Percentiles rank a stretch among this genome's conserved stretches.
Conservation (phyloP, 805 yeast genomes). For the Candida mattraensis region DNA sequence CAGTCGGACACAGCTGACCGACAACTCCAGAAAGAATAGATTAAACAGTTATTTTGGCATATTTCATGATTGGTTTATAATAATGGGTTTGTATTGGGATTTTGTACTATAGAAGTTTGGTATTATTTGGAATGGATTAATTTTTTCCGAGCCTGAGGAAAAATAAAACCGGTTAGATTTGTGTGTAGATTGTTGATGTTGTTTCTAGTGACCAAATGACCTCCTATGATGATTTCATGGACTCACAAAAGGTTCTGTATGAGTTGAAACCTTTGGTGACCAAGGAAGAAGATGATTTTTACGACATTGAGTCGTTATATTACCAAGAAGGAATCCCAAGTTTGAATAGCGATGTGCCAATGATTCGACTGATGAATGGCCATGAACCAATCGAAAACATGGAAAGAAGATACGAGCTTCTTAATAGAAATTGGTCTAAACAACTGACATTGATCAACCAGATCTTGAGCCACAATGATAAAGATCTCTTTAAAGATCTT, state of each 20-base stretch:
- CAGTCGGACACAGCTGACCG: too few relatives aligned
- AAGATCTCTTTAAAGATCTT: constrained; percentile 36
- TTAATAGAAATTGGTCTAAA: constrained; percentile 38
- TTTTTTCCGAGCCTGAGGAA: too few relatives aligned
- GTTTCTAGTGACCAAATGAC: constrained; percentile 5
- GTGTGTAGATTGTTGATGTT: too few relatives aligned
- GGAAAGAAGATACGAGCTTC: constrained; percentile 41
- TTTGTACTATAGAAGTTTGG: too few relatives aligned
- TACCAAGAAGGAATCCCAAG: constrained; percentile 23
- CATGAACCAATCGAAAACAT: constrained; percentile 40
- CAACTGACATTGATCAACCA: constrained; percentile 33
- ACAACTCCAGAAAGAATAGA: too few relatives aligned
- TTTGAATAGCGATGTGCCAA: constrained; percentile 34
- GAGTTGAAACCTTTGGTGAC: constrained; percentile 21
- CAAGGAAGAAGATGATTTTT: neutral
- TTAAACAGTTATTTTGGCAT: too few relatives aligned
- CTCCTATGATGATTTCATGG: constrained; percentile 25
- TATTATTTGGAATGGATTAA: too few relatives aligned
- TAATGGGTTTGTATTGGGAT: too few relatives aligned
- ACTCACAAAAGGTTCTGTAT: constrained; percentile 34
- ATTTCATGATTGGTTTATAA: too few relatives aligned
- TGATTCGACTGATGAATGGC: constrained; percentile 43
- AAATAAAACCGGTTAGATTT: too few relatives aligned
- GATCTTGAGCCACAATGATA: constrained; percentile 34
- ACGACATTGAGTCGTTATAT: constrained; percentile 11